These are phyloP conservation scores for Scheffersomyces amazonensis DNA, from an alignment of 805 yeast species.

Conservation along the genomic window DNA sequence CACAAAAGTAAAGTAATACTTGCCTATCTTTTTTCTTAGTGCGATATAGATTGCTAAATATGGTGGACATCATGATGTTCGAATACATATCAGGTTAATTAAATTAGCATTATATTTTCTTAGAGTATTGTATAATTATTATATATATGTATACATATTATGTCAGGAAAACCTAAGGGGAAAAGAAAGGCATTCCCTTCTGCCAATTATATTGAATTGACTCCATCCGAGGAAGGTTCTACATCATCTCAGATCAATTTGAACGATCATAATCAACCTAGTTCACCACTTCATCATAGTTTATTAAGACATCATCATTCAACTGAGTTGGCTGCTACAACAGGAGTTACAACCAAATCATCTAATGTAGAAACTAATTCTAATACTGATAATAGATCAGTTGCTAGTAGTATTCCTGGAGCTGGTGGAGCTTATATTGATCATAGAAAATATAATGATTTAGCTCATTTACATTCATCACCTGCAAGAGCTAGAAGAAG, in stretches of 20 bases:
- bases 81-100: too few species aligned
- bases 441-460: slow-evolving; percentile 24
- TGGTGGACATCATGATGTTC: too few species aligned
- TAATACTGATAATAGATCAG: too few species aligned
- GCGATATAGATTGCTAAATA: too few species aligned
- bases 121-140: too few species aligned
- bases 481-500: slow-evolving; percentile 30
- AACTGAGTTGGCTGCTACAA: background rate
- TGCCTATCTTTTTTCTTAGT: too few species aligned
- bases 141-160: too few species aligned
- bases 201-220: background rate
- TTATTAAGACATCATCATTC: background rate
- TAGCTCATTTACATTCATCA: slow-evolving; percentile 23
- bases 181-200: background rate
- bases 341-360: background rate
- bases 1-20: too few species aligned
- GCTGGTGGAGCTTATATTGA: slow-evolving; percentile 20
- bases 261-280: background rate
- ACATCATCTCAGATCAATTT: background rate
- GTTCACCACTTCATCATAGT: background rate
- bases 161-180: slow-evolving; percentile 6
- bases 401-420: background rate
- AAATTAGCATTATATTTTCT: too few species aligned
- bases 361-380: background rate
- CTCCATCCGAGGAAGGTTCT: background rate